Conservation (phyloP, 2,329 filamentous ascomycete genomes). For the Colletotrichum melonis region DNA sequence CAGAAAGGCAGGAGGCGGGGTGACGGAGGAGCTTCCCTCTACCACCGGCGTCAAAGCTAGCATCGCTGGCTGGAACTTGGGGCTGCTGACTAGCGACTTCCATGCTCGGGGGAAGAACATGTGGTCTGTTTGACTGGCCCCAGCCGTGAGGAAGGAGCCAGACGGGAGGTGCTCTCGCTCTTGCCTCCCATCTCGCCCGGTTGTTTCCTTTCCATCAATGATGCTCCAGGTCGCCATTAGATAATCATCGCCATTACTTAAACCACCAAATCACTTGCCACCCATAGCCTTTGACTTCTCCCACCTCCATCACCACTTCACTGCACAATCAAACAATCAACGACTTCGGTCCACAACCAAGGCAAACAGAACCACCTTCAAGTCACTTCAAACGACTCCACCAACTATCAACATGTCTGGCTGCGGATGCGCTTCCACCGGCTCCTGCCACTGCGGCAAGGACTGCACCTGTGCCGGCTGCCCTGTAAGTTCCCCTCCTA, state of each 20-base stretch:
- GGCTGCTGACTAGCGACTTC: slow-evolving; percentile 14
- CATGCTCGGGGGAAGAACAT: background rate
- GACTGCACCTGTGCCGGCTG: slow-evolving; percentile 55
- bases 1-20: background rate
- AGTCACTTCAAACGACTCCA: background rate
- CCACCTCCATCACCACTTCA: slow-evolving; percentile 16
- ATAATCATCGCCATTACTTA: slow-evolving; percentile 27
- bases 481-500: slow-evolving; percentile 50
- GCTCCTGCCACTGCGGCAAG: slow-evolving; percentile 54
- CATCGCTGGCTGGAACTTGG: background rate
- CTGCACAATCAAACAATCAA: background rate
- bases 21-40: slow-evolving; percentile 5
- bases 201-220: background rate
- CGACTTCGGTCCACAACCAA: background rate
- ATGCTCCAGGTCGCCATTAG: slow-evolving; percentile 6
- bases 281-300: background rate
- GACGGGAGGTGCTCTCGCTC: background rate
- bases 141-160: background rate
- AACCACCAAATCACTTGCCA: slow-evolving; percentile 6
- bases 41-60: slow-evolving; percentile 11
- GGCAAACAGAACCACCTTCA: background rate
- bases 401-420: slow-evolving; percentile 51
- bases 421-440: slow-evolving; percentile 55
- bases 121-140: slow-evolving; percentile 16
- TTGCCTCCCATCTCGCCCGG: background rate